A percentile compares a stretch with the other conserved stretches of the same genome.
Evolutionary conservation across 306 rosid genomes (phyloP).

Genomic region (Albizia julibrissin): DNA sequence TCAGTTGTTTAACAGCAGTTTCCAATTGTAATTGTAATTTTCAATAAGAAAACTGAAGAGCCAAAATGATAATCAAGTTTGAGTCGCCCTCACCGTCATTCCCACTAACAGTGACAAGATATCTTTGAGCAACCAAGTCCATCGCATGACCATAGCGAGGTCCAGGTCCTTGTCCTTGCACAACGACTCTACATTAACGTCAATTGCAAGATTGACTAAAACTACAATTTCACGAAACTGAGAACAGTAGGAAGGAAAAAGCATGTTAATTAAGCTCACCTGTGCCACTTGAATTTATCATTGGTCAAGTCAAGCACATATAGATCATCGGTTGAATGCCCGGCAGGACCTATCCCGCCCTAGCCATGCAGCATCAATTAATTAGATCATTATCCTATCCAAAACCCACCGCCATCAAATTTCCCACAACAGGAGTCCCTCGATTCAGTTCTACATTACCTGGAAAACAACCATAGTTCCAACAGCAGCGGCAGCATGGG

Average conservation of each 20-base stretch:
- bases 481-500: conserved; percentile 93
- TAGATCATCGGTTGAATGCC: conserved; percentile 95
- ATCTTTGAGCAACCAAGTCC: conserved; percentile 99
- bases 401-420: conserved; percentile 10
- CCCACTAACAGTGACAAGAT: conserved; percentile 92
- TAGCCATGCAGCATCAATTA: conserved; percentile 49
- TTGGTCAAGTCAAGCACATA: conserved; percentile 88
- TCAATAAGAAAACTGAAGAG: neutral
- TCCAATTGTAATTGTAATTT: neutral
- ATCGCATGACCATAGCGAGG: conserved; percentile 99
- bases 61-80: neutral
- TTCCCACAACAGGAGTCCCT: conserved; percentile 1
- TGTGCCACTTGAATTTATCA: conserved; percentile 96
- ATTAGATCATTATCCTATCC: conserved; percentile 29
- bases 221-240: conserved; percentile 13
- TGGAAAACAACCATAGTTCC: conserved; percentile 99
- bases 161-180: conserved; percentile 98
- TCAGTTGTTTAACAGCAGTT: neutral
- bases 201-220: conserved; percentile 23
- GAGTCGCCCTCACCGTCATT: conserved; percentile 79
- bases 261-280: conserved; percentile 55
- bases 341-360: conserved; percentile 99
- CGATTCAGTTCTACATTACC: conserved; percentile 51
- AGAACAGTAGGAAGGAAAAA: conserved; percentile 30
- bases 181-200: conserved; percentile 74